These are phyloP conservation scores for Trichoderma asperellum DNA, from an alignment of 2,329 filamentous ascomycete genomes.

Conservation along the genomic window DNA sequence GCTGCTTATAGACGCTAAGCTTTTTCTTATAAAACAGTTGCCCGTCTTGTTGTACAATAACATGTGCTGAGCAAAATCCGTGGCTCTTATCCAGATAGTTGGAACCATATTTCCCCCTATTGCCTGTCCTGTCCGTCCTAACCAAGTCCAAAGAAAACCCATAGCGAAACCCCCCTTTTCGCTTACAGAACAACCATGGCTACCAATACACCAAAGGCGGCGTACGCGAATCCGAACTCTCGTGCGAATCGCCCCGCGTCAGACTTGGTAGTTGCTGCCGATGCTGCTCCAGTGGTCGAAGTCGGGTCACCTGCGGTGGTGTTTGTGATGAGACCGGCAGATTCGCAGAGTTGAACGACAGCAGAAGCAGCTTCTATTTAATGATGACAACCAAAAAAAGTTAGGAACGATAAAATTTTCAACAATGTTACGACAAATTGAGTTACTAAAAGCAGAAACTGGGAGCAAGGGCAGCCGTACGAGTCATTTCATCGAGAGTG, in stretches of 20 bases:
- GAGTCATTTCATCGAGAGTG: conserved; percentile 37
- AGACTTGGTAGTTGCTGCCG: conserved; percentile 6
- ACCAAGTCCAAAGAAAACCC: not conserved
- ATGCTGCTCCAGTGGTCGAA: not conserved
- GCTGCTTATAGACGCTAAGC: conserved; percentile 8
- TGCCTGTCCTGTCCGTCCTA: not conserved
- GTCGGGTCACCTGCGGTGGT: not conserved
- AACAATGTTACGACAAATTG: not conserved
- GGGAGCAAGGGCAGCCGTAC: not conserved
- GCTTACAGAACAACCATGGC: not conserved
- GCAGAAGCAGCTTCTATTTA: not conserved
- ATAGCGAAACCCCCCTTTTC: not conserved
- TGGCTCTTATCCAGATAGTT: not conserved
- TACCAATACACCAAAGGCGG: not conserved
- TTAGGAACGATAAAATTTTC: conserved; percentile 1
- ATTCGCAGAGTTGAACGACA: conserved; percentile 14
- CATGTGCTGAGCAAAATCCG: conserved; percentile 8
- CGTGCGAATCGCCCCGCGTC: not conserved
- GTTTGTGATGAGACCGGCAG: not conserved
- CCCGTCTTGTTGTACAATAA: conserved; percentile 18
- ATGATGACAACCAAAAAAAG: not conserved
- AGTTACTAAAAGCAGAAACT: not conserved
- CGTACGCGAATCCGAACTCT: not conserved
- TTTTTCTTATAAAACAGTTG: conserved; percentile 1
- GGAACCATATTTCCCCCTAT: not conserved